Evolutionary conservation across 225 moss, liverwort and hornwort genomes (phyloP).

Genomic region (Pseudoscleropodium purum): DNA sequence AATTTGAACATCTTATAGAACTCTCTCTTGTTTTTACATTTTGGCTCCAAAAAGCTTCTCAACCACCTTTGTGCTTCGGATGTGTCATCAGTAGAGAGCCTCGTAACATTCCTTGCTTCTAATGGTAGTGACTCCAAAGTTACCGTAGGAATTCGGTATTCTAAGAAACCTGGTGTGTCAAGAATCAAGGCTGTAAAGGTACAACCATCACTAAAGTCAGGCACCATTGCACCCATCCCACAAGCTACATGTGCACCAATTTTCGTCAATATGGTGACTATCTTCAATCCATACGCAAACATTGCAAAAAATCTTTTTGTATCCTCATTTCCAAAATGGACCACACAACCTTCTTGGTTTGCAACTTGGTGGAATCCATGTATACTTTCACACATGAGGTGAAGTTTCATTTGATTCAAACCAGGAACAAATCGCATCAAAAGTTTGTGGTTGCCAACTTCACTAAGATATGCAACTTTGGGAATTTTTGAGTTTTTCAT

Average conservation of each 20-base stretch:
- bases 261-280: not conserved
- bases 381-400: not conserved
- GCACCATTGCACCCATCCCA: not conserved
- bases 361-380: not conserved
- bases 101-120: not conserved
- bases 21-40: not conserved
- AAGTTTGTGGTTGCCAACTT: not conserved
- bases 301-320: not conserved
- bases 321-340: not conserved
- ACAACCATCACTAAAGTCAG: not conserved
- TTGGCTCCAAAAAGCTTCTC: not conserved
- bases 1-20: not conserved
- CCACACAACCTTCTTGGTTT: not conserved
- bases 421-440: not conserved
- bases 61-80: not conserved
- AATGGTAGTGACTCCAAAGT: not conserved
- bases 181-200: not conserved
- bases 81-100: not conserved
- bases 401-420: not conserved
- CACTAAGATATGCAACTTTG: not conserved
- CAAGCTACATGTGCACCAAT: not conserved
- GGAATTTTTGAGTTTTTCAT: not conserved
- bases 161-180: not conserved
- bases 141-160: accelerated
- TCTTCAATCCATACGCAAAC: not conserved